Evolutionary conservation across 169 alveolate species (phyloP).

Genomic region (Cyclospora cayetanensis): DNA sequence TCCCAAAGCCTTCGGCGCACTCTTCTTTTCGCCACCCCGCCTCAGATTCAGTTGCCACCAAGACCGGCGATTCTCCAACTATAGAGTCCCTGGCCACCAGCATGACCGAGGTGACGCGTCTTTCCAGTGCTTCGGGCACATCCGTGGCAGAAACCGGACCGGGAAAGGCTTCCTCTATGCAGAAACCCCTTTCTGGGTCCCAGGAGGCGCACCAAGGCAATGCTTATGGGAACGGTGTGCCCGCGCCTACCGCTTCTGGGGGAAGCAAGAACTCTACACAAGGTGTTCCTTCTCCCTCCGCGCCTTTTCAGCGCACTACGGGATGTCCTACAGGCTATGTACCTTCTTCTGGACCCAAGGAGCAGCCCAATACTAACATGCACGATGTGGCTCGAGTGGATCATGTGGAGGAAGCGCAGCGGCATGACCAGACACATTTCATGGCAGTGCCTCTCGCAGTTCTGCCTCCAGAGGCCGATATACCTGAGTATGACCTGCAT

Average conservation of each 20-base stretch:
- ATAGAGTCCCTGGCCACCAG: slow-evolving; percentile 44
- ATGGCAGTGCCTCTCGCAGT: slow-evolving; percentile 58
- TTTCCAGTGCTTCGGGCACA: neutral
- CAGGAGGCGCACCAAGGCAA: neutral
- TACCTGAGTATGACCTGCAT: slow-evolving; percentile 63
- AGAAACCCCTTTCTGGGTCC: neutral
- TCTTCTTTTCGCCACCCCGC: slow-evolving; percentile 59
- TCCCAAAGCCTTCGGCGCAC: neutral
- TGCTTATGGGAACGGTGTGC: too few species aligned
- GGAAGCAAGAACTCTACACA: neutral
- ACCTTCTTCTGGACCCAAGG: slow-evolving; percentile 63
- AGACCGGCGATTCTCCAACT: slow-evolving; percentile 53
- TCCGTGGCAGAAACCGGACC: neutral
- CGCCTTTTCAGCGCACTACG: slow-evolving; percentile 11
- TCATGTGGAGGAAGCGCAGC: slow-evolving; percentile 57
- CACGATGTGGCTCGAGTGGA: slow-evolving; percentile 52
- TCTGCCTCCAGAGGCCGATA: slow-evolving; percentile 41
- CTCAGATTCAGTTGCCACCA: slow-evolving; percentile 21
- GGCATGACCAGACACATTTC: slow-evolving; percentile 60
- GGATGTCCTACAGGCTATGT: slow-evolving; percentile 43
- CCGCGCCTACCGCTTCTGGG: neutral
- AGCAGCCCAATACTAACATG: slow-evolving; percentile 63
- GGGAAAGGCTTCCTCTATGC: neutral
- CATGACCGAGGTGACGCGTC: slow-evolving; percentile 20
- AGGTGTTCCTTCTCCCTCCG: neutral